Base-by-base conservation (phyloP, 371 early-diverging fungal species). In the Gilbertella persicaria region DNA sequence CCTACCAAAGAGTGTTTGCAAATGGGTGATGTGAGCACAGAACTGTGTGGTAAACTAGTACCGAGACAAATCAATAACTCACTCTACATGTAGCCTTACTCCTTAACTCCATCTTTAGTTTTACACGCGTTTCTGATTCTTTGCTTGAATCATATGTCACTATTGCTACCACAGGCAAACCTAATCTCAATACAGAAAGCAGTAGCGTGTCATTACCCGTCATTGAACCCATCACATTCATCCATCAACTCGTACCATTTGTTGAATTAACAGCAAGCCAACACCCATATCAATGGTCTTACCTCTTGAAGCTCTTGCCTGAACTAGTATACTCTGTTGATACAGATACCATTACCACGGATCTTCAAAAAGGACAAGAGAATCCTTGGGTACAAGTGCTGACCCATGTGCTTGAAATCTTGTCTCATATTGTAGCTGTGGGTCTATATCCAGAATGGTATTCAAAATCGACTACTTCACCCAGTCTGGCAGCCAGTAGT, bases 61-160 rank as follows among this genome's bases (percentile, higher is more conserved):
- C 5, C 26, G 7, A n/a, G 7, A 20, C 29, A 10, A 44, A 4
- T 1, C 40, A 9, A 17, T 28, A 40, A 23, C 16, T 41, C 33
- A 21, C 6, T 30, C 29, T 25, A 23, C 30, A n/a, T 8, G 36
- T 50, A 75, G 75, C 67, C 5, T 33, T 75, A 6, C 43, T 75
- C n/a, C 47, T 75, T n/a, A 64, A 45, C 23, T 65, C 58, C 9
- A 21, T 69, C 16, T 75, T 75, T 40, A 59, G 69, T 13, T 50
- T 65, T 14, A 65, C 66, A 14, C 59, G 60, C 21, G 50, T 66
- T 0, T 48, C 60, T 21, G 66, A 75, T 57, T 58, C 65, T 17
- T 43, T 66, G 17, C 40, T 75, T 6, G 75, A 75, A 47, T 64
- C 58, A 5, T 75, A 75, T 35, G 36, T 74, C n/a, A 63, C 68